Conservation (phyloP, 805 yeast genomes). For the Zygoascus biomembranicola region DNA sequence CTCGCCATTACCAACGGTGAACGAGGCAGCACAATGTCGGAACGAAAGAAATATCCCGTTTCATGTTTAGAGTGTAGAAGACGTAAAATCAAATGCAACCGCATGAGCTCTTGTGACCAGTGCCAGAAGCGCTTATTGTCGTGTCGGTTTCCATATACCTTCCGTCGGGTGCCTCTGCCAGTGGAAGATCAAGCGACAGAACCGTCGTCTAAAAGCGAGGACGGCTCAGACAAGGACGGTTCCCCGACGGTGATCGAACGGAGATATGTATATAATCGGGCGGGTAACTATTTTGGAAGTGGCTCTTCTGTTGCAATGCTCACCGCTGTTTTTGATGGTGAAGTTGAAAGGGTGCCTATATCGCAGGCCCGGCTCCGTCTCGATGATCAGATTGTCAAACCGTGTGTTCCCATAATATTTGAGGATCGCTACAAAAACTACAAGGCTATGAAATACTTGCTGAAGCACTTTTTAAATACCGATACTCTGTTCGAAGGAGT, state of each 20-base stretch:
- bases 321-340: background rate
- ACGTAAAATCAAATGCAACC: slow-evolving; percentile 1
- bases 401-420: background rate
- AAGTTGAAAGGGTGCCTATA: background rate
- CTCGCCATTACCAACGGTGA: too few relatives aligned
- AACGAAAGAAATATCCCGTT: background rate
- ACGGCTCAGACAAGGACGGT: background rate
- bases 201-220: background rate
- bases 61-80: slow-evolving; percentile 1
- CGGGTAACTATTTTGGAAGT: background rate
- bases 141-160: background rate
- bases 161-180: background rate
- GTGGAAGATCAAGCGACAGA: background rate
- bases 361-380: background rate
- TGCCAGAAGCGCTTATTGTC: background rate
- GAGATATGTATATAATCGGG: background rate
- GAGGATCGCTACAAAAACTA: background rate
- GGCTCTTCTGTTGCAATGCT: background rate
- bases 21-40: background rate
- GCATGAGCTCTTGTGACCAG: background rate
- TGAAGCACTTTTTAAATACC: background rate
- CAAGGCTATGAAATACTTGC: background rate
- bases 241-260: background rate
- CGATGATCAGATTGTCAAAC: background rate
- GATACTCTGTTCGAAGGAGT: background rate